A percentile compares a stretch with the other conserved stretches of the same genome.
phyloP scores from a whole-genome alignment of 257 asterid species.

The Perilla frutescens region DNA sequence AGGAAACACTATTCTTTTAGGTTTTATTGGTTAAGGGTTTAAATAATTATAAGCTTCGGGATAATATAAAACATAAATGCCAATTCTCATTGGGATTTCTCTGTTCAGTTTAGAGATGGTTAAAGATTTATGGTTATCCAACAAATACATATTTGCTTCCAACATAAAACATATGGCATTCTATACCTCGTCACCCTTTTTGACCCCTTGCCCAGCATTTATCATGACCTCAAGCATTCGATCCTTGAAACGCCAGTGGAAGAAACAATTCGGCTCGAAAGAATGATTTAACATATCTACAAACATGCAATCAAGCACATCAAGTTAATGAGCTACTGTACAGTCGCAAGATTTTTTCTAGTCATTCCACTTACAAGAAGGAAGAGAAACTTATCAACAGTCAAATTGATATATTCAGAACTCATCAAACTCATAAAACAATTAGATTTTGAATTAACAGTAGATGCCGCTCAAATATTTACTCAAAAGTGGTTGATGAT shows the following conservation, averaged over 20 bases:
- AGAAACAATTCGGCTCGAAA: conserved; percentile 89
- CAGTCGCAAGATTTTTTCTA: conserved; percentile 23
- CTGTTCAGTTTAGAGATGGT: conserved; percentile 19
- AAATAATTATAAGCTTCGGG: conserved; percentile 17
- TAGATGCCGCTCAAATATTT: conserved; percentile 9
- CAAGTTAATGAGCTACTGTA: conserved; percentile 22
- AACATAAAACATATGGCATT: conserved; percentile 28
- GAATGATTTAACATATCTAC: conserved; percentile 98
- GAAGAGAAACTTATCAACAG: neutral
- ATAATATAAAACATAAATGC: neutral
- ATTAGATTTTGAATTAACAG: conserved; percentile 11
- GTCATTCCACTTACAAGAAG: conserved; percentile 19
- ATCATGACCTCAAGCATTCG: conserved; percentile 99
- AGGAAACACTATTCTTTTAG: conserved; percentile 4
- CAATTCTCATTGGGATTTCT: neutral
- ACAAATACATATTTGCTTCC: conserved; percentile 28
- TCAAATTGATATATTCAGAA: conserved; percentile 3
- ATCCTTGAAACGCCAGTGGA: conserved; percentile 99
- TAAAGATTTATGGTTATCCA: conserved; percentile 20
- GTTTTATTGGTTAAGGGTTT: conserved; percentile 19
- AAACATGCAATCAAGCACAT: conserved; percentile 36
- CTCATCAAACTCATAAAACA: conserved; percentile 26
- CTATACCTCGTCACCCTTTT: conserved; percentile 90
- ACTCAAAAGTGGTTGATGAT: conserved; percentile 19
- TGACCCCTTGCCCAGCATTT: conserved; percentile 88